A percentile compares a stretch with the other conserved stretches of the same genome.
phyloP scores from a whole-genome alignment of 192 early-diverging fungal genomes.

The Backusella circina region DNA sequence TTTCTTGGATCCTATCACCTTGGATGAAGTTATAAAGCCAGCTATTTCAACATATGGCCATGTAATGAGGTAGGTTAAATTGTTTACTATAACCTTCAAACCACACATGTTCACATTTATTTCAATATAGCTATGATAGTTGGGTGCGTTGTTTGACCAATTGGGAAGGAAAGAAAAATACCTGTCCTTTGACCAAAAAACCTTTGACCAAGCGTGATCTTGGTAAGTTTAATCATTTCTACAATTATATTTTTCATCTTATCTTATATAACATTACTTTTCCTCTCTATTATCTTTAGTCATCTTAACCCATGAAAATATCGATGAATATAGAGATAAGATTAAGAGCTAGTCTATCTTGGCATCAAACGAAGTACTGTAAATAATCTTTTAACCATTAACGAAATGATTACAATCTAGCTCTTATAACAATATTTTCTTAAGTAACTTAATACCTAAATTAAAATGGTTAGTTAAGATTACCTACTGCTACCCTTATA shows the following conservation, averaged over 20 bases:
- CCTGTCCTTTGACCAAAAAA: slow-evolving; percentile 94
- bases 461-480: too few relatives aligned
- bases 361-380: neutral
- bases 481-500: too few relatives aligned
- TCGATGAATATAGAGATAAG: slow-evolving; percentile 64
- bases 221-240: slow-evolving; percentile 26
- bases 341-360: slow-evolving; percentile 4
- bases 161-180: slow-evolving; percentile 77
- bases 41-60: slow-evolving; percentile 95
- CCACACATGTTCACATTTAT: neutral
- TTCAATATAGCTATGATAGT: slow-evolving; percentile 50
- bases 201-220: slow-evolving; percentile 89
- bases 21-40: slow-evolving; percentile 86
- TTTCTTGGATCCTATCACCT: slow-evolving; percentile 91
- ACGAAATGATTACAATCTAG: neutral
- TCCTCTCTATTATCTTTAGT: slow-evolving; percentile 24
- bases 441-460: too few relatives aligned
- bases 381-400: neutral
- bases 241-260: neutral
- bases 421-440: too few relatives aligned
- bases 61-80: slow-evolving; percentile 68
- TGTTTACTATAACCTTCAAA: neutral
- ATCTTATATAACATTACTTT: neutral
- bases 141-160: slow-evolving; percentile 86
- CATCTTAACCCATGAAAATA: slow-evolving; percentile 74